Evolutionary conservation across 768 basidiomycete genomes (phyloP), one percentile per base, ranked within the genome.

Genomic region (Crepidotus variabilis): DNA sequence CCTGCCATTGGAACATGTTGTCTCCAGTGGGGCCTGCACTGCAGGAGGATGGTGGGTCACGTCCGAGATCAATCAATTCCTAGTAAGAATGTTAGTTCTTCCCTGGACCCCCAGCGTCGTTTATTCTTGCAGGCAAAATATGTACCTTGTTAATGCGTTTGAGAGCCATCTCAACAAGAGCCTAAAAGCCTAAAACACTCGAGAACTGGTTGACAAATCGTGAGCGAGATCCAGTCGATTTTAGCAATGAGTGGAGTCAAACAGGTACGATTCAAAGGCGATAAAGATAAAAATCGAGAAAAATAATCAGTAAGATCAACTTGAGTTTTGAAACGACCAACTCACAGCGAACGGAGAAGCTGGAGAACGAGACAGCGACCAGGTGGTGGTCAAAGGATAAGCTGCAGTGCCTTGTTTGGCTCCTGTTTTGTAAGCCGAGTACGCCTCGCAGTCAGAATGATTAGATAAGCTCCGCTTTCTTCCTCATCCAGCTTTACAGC

Each of bases 1-100:
- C 96, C 73, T 98, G 94, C 96, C 95, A 98, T 71, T 94, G 87
- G 81, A 98, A 99, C 87, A 98, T 88, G 76, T 98, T 95, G 71
- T 98, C 95, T 52, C 93, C 93, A 58, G 90, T 94, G 46, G 97
- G 97, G 52, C 97, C 97, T 65, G 97, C 97, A 67, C 93, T 95
- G 88, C 97, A 99, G 56, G 97, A 98, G 53, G 95, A 94, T 64
- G 97, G 97, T 73, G 97, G 97, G 81, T 99, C 97, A 70, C 95
- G 94, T 54, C 95, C 95, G 74, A 99, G 95, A 81, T 99, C 97
- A 73, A 92, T 82, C 82, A 98, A 85, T 87, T 99, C 97, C 97
- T 99, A 34, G 13, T 24, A 22, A 54, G 24, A 61, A 59, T 53
- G 54, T 48, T 56, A 36, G 34, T 63, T 66, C 56, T 67, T 60